Evolutionary conservation across 306 rosid genomes (phyloP).

Genomic region (Prunus padus): DNA sequence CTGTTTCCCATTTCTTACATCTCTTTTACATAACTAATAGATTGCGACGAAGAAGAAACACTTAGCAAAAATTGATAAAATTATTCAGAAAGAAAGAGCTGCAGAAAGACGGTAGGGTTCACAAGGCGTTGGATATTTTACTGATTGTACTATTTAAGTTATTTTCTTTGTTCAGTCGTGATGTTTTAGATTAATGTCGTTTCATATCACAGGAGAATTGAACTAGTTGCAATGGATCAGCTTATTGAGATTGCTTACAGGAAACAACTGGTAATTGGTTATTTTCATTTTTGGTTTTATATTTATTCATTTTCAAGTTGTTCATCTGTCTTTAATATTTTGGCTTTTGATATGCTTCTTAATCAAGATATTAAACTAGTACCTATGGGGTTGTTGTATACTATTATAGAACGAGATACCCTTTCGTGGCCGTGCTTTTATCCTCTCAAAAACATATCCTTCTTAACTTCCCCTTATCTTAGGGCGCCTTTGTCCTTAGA

Average conservation of each 20-base stretch:
- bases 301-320: background rate
- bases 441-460: background rate
- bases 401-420: background rate
- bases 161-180: slow-evolving; percentile 13
- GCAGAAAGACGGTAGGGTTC: slow-evolving; percentile 53
- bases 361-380: background rate
- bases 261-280: slow-evolving; percentile 66
- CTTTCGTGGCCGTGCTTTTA: background rate
- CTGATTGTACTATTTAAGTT: background rate
- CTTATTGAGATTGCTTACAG: slow-evolving; percentile 78
- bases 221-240: slow-evolving; percentile 78
- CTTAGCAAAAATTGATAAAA: slow-evolving; percentile 58
- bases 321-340: background rate
- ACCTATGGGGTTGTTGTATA: background rate
- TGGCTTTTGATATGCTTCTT: background rate
- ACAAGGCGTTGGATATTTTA: slow-evolving; percentile 24
- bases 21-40: slow-evolving; percentile 43
- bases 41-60: slow-evolving; percentile 58
- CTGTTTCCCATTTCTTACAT: slow-evolving; percentile 28
- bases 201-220: slow-evolving; percentile 57
- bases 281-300: slow-evolving; percentile 16
- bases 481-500: background rate
- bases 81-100: slow-evolving; percentile 58
- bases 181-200: slow-evolving; percentile 25
- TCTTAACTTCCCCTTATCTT: background rate